Evolutionary conservation across 768 basidiomycete species (phyloP).

Genomic region (Chalciporus piperatus): DNA sequence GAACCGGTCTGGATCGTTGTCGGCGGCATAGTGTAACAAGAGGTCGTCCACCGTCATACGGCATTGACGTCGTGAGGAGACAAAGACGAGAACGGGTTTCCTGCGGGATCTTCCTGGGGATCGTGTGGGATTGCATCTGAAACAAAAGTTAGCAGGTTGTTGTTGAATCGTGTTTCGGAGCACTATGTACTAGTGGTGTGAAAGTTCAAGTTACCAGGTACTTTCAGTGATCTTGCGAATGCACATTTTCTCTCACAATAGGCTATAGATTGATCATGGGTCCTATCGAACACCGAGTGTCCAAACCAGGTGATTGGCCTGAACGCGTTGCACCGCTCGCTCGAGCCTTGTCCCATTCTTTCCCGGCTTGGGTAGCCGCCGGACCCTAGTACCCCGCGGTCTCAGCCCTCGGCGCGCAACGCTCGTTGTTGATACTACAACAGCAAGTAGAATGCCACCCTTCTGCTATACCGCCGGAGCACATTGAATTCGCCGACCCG

Average conservation of each 20-base stretch:
- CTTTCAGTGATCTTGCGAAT: too few relatives aligned
- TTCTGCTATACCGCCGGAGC: not conserved
- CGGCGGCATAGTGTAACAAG: constrained; percentile 82
- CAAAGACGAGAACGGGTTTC: constrained; percentile 92
- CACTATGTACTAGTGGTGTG: too few relatives aligned
- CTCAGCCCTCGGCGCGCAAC: not conserved
- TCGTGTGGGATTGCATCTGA: too few relatives aligned
- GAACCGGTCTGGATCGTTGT: constrained; percentile 82
- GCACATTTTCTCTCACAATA: too few relatives aligned
- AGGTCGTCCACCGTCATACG: constrained; percentile 92
- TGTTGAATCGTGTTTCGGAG: too few relatives aligned
- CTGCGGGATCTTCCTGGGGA: constrained; percentile 33
- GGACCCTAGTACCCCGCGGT: not conserved
- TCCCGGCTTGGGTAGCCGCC: not conserved
- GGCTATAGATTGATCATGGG: too few relatives aligned
- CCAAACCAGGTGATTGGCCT: not conserved
- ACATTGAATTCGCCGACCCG: not conserved
- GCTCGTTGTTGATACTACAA: not conserved
- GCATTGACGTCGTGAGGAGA: constrained; percentile 91
- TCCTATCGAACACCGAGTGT: not conserved
- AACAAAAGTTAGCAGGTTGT: too few relatives aligned
- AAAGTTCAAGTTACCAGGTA: too few relatives aligned
- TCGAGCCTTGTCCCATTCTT: not conserved
- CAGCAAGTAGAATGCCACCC: not conserved
- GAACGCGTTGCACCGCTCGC: not conserved